A percentile compares a stretch with the other conserved stretches of the same genome.
Evolutionary conservation across 352 stramenopile species (phyloP).

Genomic region (Phytophthora syringae): DNA sequence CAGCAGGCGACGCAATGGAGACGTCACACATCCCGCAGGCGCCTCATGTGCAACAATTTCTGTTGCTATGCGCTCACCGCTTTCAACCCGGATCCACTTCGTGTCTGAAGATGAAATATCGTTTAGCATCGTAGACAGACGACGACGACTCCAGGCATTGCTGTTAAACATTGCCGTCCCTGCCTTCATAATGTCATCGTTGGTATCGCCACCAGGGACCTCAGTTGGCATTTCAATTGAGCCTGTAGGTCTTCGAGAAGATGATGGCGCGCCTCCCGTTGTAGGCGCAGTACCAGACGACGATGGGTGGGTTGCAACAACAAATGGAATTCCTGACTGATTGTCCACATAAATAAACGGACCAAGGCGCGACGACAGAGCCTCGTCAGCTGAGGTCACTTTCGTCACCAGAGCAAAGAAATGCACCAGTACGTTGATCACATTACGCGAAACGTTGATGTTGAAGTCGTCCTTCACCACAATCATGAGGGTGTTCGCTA

Average conservation of each 20-base stretch:
- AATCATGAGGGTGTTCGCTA: slow-evolving; percentile 73
- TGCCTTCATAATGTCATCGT: slow-evolving; percentile 53
- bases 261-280: slow-evolving; percentile 24
- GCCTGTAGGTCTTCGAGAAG: slow-evolving; percentile 37
- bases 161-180: slow-evolving; percentile 56
- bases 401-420: slow-evolving; percentile 82
- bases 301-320: slow-evolving; percentile 69
- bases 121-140: slow-evolving; percentile 77
- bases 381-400: slow-evolving; percentile 48
- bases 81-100: slow-evolving; percentile 70
- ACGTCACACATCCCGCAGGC: slow-evolving; percentile 81
- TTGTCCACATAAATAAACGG: slow-evolving; percentile 90
- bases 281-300: slow-evolving; percentile 15
- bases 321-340: slow-evolving; percentile 83
- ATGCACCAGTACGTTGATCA: slow-evolving; percentile 85
- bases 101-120: slow-evolving; percentile 78
- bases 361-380: slow-evolving; percentile 57
- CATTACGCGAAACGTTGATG: slow-evolving; percentile 82
- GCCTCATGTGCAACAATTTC: slow-evolving; percentile 86
- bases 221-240: slow-evolving; percentile 66
- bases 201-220: slow-evolving; percentile 46
- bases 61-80: slow-evolving; percentile 70
- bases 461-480: slow-evolving; percentile 85
- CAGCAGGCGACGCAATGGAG: slow-evolving; percentile 70
- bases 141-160: slow-evolving; percentile 63